Evolutionary conservation across 495 filamentous ascomycete species (phyloP).

Genomic region (Penicillium daleae): DNA sequence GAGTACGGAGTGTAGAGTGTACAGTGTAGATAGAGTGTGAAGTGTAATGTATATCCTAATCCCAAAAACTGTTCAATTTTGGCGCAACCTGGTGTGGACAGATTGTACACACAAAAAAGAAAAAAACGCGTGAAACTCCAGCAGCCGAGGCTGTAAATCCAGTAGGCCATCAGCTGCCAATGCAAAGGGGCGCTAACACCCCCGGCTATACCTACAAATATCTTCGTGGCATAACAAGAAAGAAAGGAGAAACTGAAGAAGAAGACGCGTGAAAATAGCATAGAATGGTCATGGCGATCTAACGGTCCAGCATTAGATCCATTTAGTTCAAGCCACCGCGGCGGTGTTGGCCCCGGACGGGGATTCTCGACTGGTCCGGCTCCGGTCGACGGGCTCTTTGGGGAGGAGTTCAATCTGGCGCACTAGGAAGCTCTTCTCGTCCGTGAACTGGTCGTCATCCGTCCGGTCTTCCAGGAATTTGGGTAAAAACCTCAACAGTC

Average conservation of each 20-base stretch:
- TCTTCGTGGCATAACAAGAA: constrained; percentile 18
- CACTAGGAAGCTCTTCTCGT: constrained; percentile 95
- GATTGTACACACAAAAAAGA: constrained; percentile 7
- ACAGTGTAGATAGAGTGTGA: not conserved
- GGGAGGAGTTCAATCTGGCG: constrained; percentile 88
- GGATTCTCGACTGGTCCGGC: constrained; percentile 37
- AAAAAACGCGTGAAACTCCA: constrained; percentile 25
- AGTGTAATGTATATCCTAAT: not conserved
- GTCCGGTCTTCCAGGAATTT: constrained; percentile 93
- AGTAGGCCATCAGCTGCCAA: constrained; percentile 24
- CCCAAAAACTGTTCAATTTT: constrained; percentile 7
- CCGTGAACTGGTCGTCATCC: constrained; percentile 97
- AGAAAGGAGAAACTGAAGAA: not conserved
- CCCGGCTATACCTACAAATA: constrained; percentile 10
- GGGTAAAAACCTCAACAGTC: constrained; percentile 82
- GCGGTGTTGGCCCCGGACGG: constrained; percentile 42
- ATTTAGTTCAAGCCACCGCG: constrained; percentile 32
- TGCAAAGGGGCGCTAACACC: constrained; percentile 19
- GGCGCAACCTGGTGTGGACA: not conserved
- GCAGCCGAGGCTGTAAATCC: constrained; percentile 24
- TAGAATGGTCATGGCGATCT: constrained; percentile 13
- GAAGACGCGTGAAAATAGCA: not conserved
- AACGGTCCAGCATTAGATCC: constrained; percentile 21
- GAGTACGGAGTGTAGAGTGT: not conserved
- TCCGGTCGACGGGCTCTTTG: constrained; percentile 61